Evolutionary conservation across 768 basidiomycete species (phyloP).

Genomic region (Rhodotorula toruloides): DNA sequence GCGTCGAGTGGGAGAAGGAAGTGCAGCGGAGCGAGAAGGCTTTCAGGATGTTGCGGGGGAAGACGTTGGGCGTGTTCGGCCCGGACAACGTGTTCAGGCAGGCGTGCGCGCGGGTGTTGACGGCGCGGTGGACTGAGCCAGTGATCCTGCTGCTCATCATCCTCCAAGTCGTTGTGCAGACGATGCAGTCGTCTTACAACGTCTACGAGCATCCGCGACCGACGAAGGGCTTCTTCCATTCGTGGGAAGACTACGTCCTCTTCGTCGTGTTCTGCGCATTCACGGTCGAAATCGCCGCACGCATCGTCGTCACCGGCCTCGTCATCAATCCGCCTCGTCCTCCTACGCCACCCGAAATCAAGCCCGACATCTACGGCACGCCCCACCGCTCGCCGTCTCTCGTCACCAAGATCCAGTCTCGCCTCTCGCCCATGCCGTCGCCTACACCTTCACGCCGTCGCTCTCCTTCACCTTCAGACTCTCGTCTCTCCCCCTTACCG

Average conservation of each 20-base stretch:
- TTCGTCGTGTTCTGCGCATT: slow-evolving; percentile 77
- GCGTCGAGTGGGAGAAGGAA: slow-evolving; percentile 3
- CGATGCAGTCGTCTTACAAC: slow-evolving; percentile 67
- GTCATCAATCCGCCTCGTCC: slow-evolving; percentile 57
- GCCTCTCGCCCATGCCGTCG: slow-evolving; percentile 38
- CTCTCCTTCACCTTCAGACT: neutral
- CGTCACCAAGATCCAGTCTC: slow-evolving; percentile 9
- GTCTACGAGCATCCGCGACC: slow-evolving; percentile 49
- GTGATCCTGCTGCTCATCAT: slow-evolving; percentile 75
- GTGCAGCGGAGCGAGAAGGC: neutral
- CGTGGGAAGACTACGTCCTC: slow-evolving; percentile 84
- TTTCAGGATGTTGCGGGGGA: slow-evolving; percentile 46
- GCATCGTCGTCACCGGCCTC: slow-evolving; percentile 84
- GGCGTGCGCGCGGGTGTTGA: slow-evolving; percentile 62
- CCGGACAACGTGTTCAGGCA: slow-evolving; percentile 62
- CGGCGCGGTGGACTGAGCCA: slow-evolving; percentile 81
- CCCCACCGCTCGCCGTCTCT: slow-evolving; percentile 24
- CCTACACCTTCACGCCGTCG: neutral
- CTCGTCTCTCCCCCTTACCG: slow-evolving; percentile 44
- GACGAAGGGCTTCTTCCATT: slow-evolving; percentile 66
- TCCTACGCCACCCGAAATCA: slow-evolving; percentile 33
- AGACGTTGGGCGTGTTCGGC: slow-evolving; percentile 71
- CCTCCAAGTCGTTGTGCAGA: slow-evolving; percentile 71
- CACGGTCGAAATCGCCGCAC: slow-evolving; percentile 78
- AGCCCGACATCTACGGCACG: slow-evolving; percentile 23